Conservation (phyloP, 345 rosid species). For the Boechera divaricarpa region DNA sequence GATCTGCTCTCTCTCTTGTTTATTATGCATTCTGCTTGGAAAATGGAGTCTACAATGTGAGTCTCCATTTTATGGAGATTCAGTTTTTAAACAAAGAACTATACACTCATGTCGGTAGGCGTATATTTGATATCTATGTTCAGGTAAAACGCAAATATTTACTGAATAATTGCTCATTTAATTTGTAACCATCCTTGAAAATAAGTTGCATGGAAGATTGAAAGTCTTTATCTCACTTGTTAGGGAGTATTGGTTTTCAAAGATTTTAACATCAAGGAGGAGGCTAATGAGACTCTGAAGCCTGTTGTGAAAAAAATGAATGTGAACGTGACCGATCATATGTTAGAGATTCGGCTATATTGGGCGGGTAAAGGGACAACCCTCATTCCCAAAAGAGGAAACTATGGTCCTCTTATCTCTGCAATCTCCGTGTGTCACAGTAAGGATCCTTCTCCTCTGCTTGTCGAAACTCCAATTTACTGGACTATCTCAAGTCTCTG, state of each 20-base stretch:
- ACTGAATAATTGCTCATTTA: not conserved
- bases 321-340: slow-evolving; percentile 42
- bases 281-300: slow-evolving; percentile 48
- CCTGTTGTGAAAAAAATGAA: slow-evolving; percentile 13
- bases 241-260: slow-evolving; percentile 36
- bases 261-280: slow-evolving; percentile 59
- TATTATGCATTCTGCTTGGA: slow-evolving; percentile 66
- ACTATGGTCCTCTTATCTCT: slow-evolving; percentile 69
- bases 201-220: not conserved
- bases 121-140: slow-evolving; percentile 64
- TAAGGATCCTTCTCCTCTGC: slow-evolving; percentile 21
- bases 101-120: slow-evolving; percentile 52
- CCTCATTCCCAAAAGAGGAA: slow-evolving; percentile 49
- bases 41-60: slow-evolving; percentile 60
- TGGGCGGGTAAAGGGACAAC: slow-evolving; percentile 66
- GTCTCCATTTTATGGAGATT: slow-evolving; percentile 69
- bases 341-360: slow-evolving; percentile 57
- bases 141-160: slow-evolving; percentile 43
- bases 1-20: slow-evolving; percentile 64
- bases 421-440: slow-evolving; percentile 60
- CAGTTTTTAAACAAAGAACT: slow-evolving; percentile 49
- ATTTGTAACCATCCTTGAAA: not conserved
- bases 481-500: not conserved
- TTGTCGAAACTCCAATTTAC: not conserved
- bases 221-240: too few relatives aligned